Percentiles rank a stretch among this genome's conserved stretches.
Evolutionary conservation across 768 basidiomycete species (phyloP).

Genomic region (Sistotremastrum suecicum): DNA sequence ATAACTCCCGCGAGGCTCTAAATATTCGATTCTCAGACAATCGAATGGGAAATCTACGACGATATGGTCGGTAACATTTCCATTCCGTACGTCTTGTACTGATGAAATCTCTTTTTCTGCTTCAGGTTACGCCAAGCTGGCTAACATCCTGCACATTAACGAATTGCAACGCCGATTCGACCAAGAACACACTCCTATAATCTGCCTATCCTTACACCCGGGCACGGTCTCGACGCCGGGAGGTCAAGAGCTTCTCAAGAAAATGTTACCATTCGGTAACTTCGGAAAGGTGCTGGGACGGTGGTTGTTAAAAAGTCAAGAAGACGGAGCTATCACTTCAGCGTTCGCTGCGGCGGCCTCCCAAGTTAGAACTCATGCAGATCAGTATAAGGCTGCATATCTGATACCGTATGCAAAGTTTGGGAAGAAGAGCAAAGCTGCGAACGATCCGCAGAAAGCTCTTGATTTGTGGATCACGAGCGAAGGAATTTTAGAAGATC

Average conservation of each 20-base stretch:
- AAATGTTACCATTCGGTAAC: constrained; percentile 14
- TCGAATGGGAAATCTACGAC: too few species aligned
- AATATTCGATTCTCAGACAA: constrained; percentile 15
- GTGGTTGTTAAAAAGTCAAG: constrained; percentile 12
- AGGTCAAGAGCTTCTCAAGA: constrained; percentile 10
- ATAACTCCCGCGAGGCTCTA: constrained; percentile 18
- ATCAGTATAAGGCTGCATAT: constrained; percentile 24
- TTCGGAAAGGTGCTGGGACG: background rate
- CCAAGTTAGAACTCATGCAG: constrained; percentile 17
- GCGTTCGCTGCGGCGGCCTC: constrained; percentile 27
- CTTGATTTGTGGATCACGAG: constrained; percentile 26
- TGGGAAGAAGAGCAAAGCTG: constrained; percentile 14
- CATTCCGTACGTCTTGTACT: too few species aligned
- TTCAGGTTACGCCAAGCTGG: constrained; percentile 16
- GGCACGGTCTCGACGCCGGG: constrained; percentile 22
- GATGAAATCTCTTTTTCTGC: background rate
- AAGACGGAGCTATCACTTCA: constrained; percentile 22
- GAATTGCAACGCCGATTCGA: constrained; percentile 15
- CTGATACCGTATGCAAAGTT: constrained; percentile 22
- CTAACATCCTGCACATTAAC: constrained; percentile 10
- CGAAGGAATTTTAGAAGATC: constrained; percentile 17
- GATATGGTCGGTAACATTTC: too few species aligned
- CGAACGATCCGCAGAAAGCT: constrained; percentile 18
- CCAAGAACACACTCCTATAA: constrained; percentile 22
- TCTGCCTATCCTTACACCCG: constrained; percentile 26